Evolutionary conservation across 2,329 filamentous ascomycete genomes (phyloP).

Genomic region (Emmonsia crescens): DNA sequence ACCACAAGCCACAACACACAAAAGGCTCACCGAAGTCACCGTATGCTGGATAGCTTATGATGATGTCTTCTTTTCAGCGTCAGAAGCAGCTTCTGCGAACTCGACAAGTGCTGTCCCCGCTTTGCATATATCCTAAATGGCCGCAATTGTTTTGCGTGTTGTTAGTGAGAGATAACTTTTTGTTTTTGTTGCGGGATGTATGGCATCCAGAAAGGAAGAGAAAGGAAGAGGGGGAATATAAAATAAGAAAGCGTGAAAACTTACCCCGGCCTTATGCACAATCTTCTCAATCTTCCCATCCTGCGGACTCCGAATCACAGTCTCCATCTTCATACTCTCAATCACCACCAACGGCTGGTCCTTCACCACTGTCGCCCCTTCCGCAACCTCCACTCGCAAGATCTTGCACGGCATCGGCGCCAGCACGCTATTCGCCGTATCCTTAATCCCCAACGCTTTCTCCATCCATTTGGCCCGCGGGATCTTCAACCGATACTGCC

Average conservation of each 20-base stretch:
- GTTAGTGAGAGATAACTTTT: background rate
- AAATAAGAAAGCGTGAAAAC: conserved; percentile 21
- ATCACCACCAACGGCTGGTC: conserved; percentile 83
- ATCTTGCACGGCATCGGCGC: conserved; percentile 98
- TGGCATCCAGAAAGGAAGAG: background rate
- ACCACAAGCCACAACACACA: background rate
- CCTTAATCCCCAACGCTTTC: conserved; percentile 74
- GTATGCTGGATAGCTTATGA: background rate
- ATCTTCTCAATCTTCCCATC: conserved; percentile 60
- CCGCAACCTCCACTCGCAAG: conserved; percentile 72
- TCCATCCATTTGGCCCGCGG: conserved; percentile 66
- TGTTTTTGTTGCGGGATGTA: background rate
- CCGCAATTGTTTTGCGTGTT: background rate
- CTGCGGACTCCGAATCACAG: conserved; percentile 67
- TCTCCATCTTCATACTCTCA: conserved; percentile 87
- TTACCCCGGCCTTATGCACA: conserved; percentile 63
- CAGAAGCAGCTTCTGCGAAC: conserved; percentile 47
- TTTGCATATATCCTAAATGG: conserved; percentile 60
- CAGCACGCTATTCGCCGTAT: conserved; percentile 68
- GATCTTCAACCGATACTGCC: conserved; percentile 46
- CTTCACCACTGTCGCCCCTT: conserved; percentile 72
- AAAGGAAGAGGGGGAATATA: background rate
- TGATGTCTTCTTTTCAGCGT: background rate
- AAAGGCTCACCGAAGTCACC: background rate
- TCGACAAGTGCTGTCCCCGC: conserved; percentile 63